Evolutionary conservation across 441 rosid species (phyloP).

Genomic region (Pelargonium fulgidum): DNA sequence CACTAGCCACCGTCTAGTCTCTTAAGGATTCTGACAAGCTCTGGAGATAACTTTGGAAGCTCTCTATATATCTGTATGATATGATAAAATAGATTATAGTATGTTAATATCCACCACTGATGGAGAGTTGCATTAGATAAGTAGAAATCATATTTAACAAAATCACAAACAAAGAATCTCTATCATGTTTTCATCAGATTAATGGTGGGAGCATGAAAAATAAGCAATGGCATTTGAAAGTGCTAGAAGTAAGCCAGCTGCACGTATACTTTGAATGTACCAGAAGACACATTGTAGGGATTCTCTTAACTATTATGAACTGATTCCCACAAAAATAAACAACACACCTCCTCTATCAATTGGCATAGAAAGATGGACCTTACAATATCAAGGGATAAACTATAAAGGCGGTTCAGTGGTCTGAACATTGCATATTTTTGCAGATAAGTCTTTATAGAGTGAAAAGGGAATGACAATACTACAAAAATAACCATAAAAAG

Average conservation of each 20-base stretch:
- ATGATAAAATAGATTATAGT: neutral
- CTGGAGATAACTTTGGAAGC: slow-evolving; percentile 71
- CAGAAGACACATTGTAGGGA: neutral
- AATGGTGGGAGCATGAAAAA: neutral
- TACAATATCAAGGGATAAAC: neutral
- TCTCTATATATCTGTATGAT: slow-evolving; percentile 61
- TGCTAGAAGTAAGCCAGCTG: neutral
- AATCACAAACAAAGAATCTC: neutral
- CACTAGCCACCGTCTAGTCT: slow-evolving; percentile 73
- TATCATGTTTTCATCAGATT: neutral
- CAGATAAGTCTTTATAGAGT: neutral
- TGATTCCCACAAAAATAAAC: neutral
- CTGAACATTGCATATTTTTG: neutral
- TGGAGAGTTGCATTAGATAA: slow-evolving; percentile 1
- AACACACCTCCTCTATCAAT: neutral
- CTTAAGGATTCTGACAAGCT: slow-evolving; percentile 59
- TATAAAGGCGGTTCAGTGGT: neutral
- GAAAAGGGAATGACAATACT: neutral
- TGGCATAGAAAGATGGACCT: neutral
- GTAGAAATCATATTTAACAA: neutral
- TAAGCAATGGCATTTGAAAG: neutral
- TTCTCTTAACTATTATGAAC: neutral
- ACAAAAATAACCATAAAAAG: slow-evolving; percentile 8
- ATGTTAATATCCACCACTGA: neutral
- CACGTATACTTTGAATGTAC: no score